Conservation (phyloP, 2,329 filamentous ascomycete species). For the Aspergillus chevalieri region DNA sequence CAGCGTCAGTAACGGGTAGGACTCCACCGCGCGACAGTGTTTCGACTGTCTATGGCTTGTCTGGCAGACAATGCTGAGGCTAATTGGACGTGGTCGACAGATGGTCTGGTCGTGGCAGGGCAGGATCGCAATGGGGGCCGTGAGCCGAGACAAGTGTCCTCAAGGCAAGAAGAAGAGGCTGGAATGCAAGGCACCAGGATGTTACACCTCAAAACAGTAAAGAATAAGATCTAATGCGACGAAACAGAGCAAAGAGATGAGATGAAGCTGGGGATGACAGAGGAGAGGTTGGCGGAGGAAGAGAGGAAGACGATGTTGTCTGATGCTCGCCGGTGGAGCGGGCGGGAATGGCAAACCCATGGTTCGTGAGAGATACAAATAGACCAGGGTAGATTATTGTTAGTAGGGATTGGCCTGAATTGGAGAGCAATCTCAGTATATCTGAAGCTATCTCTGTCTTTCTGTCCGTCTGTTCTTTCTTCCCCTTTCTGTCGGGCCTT, state of each 20-base stretch:
- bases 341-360: conserved; percentile 1
- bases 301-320: background rate
- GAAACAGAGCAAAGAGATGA: background rate
- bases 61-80: background rate
- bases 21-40: background rate
- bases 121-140: background rate
- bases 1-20: too few species aligned
- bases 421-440: too few species aligned
- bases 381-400: too few species aligned
- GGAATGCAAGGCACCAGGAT: background rate
- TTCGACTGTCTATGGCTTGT: background rate
- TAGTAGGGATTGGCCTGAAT: too few species aligned
- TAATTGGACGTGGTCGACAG: background rate
- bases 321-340: background rate
- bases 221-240: background rate
- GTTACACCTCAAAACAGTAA: background rate
- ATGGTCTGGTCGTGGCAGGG: background rate
- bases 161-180: background rate
- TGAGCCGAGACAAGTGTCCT: background rate
- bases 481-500: too few species aligned
- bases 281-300: background rate
- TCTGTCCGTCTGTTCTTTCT: too few species aligned
- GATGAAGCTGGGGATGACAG: background rate
- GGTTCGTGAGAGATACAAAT: background rate
- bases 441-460: too few species aligned